Percentiles rank a stretch among this genome's conserved stretches.
phyloP scores from a whole-genome alignment of 1,139 yeast species.

The Pichia kudriavzevii region DNA sequence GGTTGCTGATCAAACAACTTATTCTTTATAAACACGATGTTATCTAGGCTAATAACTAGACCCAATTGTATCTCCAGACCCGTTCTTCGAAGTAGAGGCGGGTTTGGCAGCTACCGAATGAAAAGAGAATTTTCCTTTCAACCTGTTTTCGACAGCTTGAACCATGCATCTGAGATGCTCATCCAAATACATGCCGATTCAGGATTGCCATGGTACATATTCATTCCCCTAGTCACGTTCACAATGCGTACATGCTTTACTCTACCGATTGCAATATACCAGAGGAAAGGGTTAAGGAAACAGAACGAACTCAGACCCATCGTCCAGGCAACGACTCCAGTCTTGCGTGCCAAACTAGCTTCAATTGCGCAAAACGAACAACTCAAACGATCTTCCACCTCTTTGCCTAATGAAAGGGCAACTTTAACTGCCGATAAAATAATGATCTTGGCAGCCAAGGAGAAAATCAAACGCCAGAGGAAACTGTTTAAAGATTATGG shows the following conservation, averaged over 20 bases:
- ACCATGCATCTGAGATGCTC: conserved; percentile 26
- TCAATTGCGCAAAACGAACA: conserved; percentile 38
- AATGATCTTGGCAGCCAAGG: conserved; percentile 63
- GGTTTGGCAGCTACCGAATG: no score
- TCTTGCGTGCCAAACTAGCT: conserved; percentile 65
- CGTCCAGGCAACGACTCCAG: conserved; percentile 67
- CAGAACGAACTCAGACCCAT: conserved; percentile 68
- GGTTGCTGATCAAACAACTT: no score
- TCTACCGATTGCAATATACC: conserved; percentile 68
- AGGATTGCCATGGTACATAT: conserved; percentile 76
- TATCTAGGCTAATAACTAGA: no score
- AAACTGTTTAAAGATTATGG: conserved; percentile 53
- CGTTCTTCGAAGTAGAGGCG: no score
- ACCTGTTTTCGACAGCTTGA: conserved; percentile 14
- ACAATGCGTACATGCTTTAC: conserved; percentile 60
- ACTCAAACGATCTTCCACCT: conserved; percentile 14
- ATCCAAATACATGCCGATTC: conserved; percentile 44
- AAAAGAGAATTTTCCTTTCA: conserved; percentile 15
- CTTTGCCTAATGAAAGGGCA: conserved; percentile 28
- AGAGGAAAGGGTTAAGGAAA: conserved; percentile 58
- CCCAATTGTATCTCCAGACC: no score
- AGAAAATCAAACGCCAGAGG: conserved; percentile 67
- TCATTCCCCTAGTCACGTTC: conserved; percentile 71
- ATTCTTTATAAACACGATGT: no score
- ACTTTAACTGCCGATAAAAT: conserved; percentile 73